Conservation (phyloP, 768 basidiomycete species). For the Russula sp. region DNA sequence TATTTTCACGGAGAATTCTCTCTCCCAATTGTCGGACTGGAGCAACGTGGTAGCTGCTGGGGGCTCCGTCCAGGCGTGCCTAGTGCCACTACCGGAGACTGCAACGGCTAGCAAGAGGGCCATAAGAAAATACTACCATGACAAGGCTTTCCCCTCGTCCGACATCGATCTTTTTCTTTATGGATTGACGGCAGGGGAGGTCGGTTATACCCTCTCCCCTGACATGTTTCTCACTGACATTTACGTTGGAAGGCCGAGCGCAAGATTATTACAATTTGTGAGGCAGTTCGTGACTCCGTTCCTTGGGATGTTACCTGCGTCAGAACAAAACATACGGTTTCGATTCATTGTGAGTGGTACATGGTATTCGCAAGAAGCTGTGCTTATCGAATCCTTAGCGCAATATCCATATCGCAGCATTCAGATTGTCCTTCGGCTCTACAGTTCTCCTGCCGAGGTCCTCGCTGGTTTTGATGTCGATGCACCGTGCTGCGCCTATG, state of each 20-base stretch:
- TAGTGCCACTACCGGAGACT: constrained; percentile 44
- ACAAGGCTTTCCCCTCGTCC: constrained; percentile 49
- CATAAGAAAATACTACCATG: constrained; percentile 54
- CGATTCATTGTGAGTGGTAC: constrained; percentile 49
- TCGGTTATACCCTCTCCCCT: constrained; percentile 18
- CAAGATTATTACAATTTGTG: constrained; percentile 54
- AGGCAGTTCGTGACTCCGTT: constrained; percentile 58
- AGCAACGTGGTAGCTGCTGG: constrained; percentile 60
- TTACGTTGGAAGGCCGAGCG: constrained; percentile 42
- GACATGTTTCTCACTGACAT: not conserved
- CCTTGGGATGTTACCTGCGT: constrained; percentile 67
- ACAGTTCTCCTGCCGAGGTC: constrained; percentile 57
- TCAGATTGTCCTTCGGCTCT: constrained; percentile 60
- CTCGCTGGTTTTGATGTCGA: constrained; percentile 66
- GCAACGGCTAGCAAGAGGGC: constrained; percentile 49
- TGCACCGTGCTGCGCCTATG: constrained; percentile 53
- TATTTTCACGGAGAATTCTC: constrained; percentile 55
- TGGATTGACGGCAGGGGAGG: constrained; percentile 51
- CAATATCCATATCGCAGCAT: constrained; percentile 65
- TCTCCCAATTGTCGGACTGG: constrained; percentile 56
- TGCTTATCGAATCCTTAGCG: constrained; percentile 31
- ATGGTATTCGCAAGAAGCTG: too few species aligned
- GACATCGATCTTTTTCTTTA: constrained; percentile 62
- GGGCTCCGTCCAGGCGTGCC: constrained; percentile 53
- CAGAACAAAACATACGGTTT: constrained; percentile 58